These are phyloP conservation scores for Leishmania martiniquensis DNA, from an alignment of 208 protist genomes.

Conservation along the genomic window DNA sequence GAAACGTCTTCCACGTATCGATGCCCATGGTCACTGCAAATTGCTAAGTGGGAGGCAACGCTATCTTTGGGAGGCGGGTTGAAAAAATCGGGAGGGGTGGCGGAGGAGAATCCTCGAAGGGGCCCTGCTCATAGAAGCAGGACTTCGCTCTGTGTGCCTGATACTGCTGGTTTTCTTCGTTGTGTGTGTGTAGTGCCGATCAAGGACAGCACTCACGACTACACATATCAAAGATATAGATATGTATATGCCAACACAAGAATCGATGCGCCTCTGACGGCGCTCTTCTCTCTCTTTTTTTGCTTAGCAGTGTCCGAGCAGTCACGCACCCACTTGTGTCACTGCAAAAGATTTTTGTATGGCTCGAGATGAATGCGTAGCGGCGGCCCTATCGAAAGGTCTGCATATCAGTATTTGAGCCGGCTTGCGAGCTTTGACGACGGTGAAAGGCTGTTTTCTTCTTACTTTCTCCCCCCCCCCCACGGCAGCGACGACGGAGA, in stretches of 20 bases:
- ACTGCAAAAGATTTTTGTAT: not conserved
- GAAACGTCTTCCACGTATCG: conserved; percentile 86
- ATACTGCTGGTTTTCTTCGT: not conserved
- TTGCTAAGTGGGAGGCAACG: not conserved
- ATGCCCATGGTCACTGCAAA: conserved; percentile 69
- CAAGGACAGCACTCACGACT: not conserved
- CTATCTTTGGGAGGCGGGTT: too few relatives aligned
- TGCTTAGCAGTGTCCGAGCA: not conserved
- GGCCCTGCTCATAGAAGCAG: too few relatives aligned
- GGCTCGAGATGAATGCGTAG: not conserved
- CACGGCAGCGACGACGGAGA: not conserved
- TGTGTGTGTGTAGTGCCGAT: not conserved
- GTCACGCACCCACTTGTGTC: not conserved
- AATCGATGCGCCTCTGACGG: not conserved
- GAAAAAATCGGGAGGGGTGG: too few relatives aligned
- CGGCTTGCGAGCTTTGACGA: not conserved
- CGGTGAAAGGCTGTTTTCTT: not conserved
- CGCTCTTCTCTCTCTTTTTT: conserved; percentile 11
- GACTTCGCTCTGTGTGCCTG: not conserved
- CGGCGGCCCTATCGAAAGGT: not conserved
- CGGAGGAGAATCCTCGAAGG: too few relatives aligned
- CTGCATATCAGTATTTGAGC: not conserved
- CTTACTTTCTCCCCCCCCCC: too few relatives aligned
- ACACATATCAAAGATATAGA: not conserved
- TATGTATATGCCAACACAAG: too few relatives aligned